These are phyloP conservation scores for Daldinia childiae DNA, from an alignment of 495 filamentous ascomycete species.

Conservation along the genomic window DNA sequence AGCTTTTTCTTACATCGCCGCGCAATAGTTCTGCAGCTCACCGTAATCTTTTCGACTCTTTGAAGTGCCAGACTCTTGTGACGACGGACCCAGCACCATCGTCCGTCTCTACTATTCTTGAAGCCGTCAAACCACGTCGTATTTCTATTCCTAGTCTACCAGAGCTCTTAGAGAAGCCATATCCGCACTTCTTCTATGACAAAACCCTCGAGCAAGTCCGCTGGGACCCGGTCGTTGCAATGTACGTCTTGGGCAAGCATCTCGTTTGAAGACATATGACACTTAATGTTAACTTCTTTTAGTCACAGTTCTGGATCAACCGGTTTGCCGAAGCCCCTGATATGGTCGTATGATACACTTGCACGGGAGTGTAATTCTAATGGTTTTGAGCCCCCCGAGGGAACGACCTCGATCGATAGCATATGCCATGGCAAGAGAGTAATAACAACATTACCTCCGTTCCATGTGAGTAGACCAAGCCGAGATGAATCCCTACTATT, in stretches of 20 bases:
- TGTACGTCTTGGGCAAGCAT: background rate
- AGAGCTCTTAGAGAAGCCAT: background rate
- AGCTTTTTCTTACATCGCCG: background rate
- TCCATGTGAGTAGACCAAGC: background rate
- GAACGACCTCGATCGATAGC: background rate
- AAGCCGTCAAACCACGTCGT: background rate
- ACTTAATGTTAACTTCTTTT: background rate
- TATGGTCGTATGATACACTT: background rate
- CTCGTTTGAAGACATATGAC: background rate
- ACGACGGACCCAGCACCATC: background rate
- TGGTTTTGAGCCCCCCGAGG: background rate
- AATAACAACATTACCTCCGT: background rate
- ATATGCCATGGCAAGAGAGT: background rate
- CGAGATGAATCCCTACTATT: background rate
- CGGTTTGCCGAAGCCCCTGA: background rate
- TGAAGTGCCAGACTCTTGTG: background rate
- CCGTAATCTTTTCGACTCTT: background rate
- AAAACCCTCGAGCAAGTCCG: background rate
- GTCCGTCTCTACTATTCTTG: background rate
- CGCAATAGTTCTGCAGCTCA: background rate
- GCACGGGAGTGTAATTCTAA: background rate
- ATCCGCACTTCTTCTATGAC: background rate
- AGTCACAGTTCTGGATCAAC: background rate
- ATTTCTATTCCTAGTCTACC: background rate
- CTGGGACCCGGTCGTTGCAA: background rate